A percentile compares a stretch with the other conserved stretches of the same genome.
These are phyloP conservation scores for Magnusiomyces tetraspermus DNA, from an alignment of 1,139 yeast genomes.

Conservation along the genomic window DNA sequence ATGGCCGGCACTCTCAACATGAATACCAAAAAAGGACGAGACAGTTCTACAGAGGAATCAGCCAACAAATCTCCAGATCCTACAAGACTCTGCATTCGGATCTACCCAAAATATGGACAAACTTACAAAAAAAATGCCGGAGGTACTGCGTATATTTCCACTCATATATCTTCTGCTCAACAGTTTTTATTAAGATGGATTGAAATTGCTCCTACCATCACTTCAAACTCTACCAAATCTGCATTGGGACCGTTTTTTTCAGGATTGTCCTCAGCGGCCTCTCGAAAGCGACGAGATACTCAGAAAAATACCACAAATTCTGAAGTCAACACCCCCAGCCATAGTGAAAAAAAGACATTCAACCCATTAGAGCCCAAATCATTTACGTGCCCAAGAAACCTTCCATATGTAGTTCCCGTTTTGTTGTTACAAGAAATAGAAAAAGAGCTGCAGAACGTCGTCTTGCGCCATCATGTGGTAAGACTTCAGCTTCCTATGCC, in stretches of 20 bases:
- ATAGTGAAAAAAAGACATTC: neutral
- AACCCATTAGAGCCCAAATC: neutral
- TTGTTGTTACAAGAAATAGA: neutral
- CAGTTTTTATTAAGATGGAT: neutral
- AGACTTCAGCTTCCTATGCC: slow-evolving; percentile 6
- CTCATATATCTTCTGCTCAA: neutral
- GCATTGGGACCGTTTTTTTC: neutral
- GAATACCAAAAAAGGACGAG: neutral
- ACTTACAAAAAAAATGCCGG: neutral
- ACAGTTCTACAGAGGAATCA: neutral
- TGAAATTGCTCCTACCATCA: neutral
- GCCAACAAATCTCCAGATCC: neutral
- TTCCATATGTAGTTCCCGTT: neutral
- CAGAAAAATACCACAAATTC: neutral
- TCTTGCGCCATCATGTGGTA: slow-evolving; percentile 4
- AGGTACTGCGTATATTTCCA: neutral
- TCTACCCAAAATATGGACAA: neutral
- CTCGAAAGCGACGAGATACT: neutral
- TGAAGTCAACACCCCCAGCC: neutral
- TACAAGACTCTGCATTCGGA: neutral
- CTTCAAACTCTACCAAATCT: neutral
- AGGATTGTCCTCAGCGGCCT: neutral
- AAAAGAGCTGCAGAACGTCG: neutral
- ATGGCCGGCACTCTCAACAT: neutral
- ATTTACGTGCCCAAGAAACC: neutral